Conservation (phyloP, 2,329 filamentous ascomycete species). For the Paecilomyces niveus region DNA sequence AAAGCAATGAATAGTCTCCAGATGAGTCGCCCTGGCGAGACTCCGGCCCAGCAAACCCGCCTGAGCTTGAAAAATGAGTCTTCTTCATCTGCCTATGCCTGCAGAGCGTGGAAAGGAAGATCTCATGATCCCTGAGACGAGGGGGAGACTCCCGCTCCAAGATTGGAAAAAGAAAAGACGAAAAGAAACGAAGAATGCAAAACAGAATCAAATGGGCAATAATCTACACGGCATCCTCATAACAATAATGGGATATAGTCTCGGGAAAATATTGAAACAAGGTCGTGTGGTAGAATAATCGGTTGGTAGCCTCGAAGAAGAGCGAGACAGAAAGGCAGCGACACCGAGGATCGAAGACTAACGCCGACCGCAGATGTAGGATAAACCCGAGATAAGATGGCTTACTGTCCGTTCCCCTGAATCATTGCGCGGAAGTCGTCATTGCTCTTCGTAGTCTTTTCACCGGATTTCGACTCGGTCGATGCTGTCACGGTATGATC, state of each 20-base stretch:
- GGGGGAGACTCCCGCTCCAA: background rate
- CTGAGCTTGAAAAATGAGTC: background rate
- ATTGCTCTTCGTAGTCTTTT: slow-evolving; percentile 45
- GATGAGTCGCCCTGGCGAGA: background rate
- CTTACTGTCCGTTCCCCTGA: slow-evolving; percentile 28
- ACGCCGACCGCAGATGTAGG: slow-evolving; percentile 5
- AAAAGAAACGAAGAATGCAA: background rate
- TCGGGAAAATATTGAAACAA: background rate
- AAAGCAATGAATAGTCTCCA: background rate
- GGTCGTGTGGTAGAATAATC: background rate
- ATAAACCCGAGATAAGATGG: slow-evolving; percentile 7
- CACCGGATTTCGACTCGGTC: slow-evolving; percentile 7
- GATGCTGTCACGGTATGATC: slow-evolving; percentile 7
- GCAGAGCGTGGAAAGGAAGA: background rate
- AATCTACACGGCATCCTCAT: background rate
- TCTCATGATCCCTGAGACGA: background rate
- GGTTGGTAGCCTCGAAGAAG: background rate
- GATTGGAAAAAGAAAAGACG: background rate
- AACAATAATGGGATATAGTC: slow-evolving; percentile 1
- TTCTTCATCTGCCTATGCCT: background rate
- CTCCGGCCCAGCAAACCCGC: background rate
- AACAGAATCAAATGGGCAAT: background rate
- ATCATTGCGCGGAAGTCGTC: slow-evolving; percentile 52
- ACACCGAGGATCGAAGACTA: slow-evolving; percentile 14
- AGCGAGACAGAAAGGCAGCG: slow-evolving; percentile 2